Evolutionary conservation across 441 rosid genomes (phyloP), one percentile per base, ranked within the genome.

Genomic region (Pelargonium fulgidum): DNA sequence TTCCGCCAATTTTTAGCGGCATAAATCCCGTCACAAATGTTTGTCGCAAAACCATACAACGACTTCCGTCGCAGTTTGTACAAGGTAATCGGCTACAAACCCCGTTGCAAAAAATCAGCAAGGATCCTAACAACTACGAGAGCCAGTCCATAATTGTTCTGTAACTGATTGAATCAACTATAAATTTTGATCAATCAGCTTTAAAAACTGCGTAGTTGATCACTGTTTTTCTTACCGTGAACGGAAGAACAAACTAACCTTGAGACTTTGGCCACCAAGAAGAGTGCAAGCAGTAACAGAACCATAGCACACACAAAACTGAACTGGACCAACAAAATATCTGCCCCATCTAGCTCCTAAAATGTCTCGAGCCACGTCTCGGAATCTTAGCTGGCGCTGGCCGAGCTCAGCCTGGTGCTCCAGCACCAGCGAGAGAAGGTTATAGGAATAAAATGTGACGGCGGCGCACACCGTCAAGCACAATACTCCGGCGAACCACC

Each of bases 211-310:
- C 29, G 2, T 24, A 24, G 29, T 2, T 24, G 29, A 24, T 24
- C 29, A 24, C 29, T 2, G 29, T 24, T 24, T 24, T 24, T 24
- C 29, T 24, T 24, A 4, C 17, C 0, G n/a, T 48, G 4, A 1
- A 58, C 4, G 22, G 24, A 4, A 4, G 2, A 42, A 66, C 54
- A 17, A 44, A 20, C 73, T 42, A 4, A 85, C 89, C 85, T 87
- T 84, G 47, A 87, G 81, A 68, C 81, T 77, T 67, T 87, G 86
- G 11, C 89, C 88, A 39, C 87, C 90, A 17, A 85, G 79, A 68
- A 83, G 81, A 41, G 67, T 65, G 5, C 79, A 62, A 4, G 11
- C 63, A 70, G 83, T 81, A 8, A 85, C 88, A 14, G 88, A 82
- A 64, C 85, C 89, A 69, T 78, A 84, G 79, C 89, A 85, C 66